Evolutionary conservation across 768 basidiomycete genomes (phyloP), one percentile per base, ranked within the genome.

Genomic region (Leucocoprinus birnbaumii): DNA sequence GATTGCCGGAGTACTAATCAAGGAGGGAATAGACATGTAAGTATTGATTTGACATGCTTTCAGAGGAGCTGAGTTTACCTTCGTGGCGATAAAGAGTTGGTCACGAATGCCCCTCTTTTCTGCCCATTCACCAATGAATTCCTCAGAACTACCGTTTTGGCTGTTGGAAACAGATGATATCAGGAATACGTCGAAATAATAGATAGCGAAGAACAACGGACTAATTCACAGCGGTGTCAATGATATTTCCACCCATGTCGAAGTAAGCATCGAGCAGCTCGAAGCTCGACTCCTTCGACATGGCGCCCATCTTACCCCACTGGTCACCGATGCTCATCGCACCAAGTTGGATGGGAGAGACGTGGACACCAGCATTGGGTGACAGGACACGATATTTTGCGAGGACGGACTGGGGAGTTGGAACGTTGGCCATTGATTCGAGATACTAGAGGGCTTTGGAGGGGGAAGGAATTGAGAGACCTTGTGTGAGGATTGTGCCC

Each of bases 71-170:
- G 24, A 11, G 43, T 58, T 22, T 56, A 74, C 72, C 68, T 80
- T 71, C 49, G 72, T 66, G 16, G 75, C 73, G 45, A 80, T 69
- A 48, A 80, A 73, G n/a, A 82, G 68, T 57, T 78, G 74, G 55
- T 80, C 76, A 14, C 80, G 67, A 45, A 73, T 74, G 1, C 67
- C 69, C 14, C 77, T 65, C 37, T 65, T 57, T 57, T 76, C 71
- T 55, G 74, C 72, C 79, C 79, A 82, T 58, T 80, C 78, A 4
- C 79, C 79, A 25, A 80, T 70, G 59, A 75, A 75, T 40, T 55
- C 45, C 61, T 87, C 83, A 4, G 79, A 81, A 27, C 73, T 62
- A 55, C 79, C 82, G 51, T 80, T 74, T 58, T 84, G 80, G 50
- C 75, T 78, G 34, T 38, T 5, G 31, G 31, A 5, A 5, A 45